These are phyloP conservation scores for Crithidia mellificae DNA, from an alignment of 208 protist genomes.

Conservation along the genomic window DNA sequence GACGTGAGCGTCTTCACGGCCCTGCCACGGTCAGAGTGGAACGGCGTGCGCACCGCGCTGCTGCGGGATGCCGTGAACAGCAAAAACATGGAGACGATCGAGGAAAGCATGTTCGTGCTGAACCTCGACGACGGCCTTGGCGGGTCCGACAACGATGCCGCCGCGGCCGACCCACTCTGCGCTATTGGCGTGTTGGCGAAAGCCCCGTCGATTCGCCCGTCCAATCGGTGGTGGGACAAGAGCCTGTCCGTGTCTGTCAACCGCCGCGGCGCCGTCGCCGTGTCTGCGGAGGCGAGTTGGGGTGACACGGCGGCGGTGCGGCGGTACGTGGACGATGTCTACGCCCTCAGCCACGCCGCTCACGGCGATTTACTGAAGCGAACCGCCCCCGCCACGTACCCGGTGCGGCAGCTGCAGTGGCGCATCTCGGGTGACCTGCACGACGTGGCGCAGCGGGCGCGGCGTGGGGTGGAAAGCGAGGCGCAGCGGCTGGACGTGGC, in stretches of 20 bases:
- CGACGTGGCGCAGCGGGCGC: conserved; percentile 32
- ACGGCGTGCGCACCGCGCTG: conserved; percentile 50
- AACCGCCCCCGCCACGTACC: conserved; percentile 33
- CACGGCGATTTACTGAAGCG: conserved; percentile 31
- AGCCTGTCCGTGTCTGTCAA: conserved; percentile 77
- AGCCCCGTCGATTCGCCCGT: conserved; percentile 34
- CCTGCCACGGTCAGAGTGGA: conserved; percentile 72
- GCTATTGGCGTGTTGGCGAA: conserved; percentile 33
- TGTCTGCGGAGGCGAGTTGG: conserved; percentile 84
- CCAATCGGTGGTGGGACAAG: conserved; percentile 91
- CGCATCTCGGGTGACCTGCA: conserved; percentile 44
- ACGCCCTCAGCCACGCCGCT: conserved; percentile 47
- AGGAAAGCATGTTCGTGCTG: conserved; percentile 84
- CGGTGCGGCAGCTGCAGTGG: conserved; percentile 57
- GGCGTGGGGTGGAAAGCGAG: conserved; percentile 34
- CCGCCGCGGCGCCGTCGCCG: conserved; percentile 47
- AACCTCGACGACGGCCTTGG: conserved; percentile 69
- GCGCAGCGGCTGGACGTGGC: conserved; percentile 52
- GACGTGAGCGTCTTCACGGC: conserved; percentile 72
- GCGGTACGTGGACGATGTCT: conserved; percentile 74
- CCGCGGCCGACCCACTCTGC: conserved; percentile 40
- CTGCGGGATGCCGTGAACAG: conserved; percentile 60
- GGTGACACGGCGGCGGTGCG: conserved; percentile 66
- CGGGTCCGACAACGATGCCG: conserved; percentile 35
- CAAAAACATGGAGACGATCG: conserved; percentile 60